Evolutionary conservation across 1,284 basidiomycete species (phyloP), one percentile per base, ranked within the genome.

Genomic region (Cutaneotrichosporon sp.): DNA sequence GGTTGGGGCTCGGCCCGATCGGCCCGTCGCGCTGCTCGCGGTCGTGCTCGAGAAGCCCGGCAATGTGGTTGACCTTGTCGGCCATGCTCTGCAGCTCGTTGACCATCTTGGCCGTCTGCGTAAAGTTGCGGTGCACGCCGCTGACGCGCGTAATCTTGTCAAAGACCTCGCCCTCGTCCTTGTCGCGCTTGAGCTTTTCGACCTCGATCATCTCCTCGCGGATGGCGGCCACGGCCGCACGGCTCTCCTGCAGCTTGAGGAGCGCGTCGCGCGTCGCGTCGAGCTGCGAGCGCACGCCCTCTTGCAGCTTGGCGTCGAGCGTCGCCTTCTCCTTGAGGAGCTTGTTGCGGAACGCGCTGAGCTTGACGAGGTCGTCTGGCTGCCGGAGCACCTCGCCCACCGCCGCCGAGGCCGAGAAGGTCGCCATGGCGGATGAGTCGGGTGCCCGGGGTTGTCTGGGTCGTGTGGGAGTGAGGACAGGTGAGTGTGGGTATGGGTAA

Each of bases 321-420:
- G 92, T 90, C 0, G 92, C 87, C 79, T 97, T 95, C 81, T 99
- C 95, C 80, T 95, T 97, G 79, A 94, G 89, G 29, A 98, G 85
- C 77, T 97, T 97, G 83, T 95, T 95, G 64, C 92, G 87, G 72
- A 93, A 92, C 1, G 91, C 87, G 3, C 86, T 83, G 52, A 98
- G 87, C 81, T 98, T 98, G 72, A 88, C 83, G 53, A 98, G 87
- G 80, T 98, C 95, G 76, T 98, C 94, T 1, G 95, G 94, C 29
- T 91, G 90, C 69, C 94, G 91, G 4, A 95, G 84, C 72, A 91
- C 88, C 81, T 94, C 91, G 63, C 69, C 69, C 33, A 79, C 69
- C 20, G 75, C 70, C 25, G 69, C 62, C n/a, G 75, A 72, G 43
- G 74, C 70, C 22, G 68, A 69, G 55, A 66, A 67, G 31, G 71